These are phyloP conservation scores for Macrolepiota fuliginosa DNA, from an alignment of 768 basidiomycete species.

Conservation along the genomic window DNA sequence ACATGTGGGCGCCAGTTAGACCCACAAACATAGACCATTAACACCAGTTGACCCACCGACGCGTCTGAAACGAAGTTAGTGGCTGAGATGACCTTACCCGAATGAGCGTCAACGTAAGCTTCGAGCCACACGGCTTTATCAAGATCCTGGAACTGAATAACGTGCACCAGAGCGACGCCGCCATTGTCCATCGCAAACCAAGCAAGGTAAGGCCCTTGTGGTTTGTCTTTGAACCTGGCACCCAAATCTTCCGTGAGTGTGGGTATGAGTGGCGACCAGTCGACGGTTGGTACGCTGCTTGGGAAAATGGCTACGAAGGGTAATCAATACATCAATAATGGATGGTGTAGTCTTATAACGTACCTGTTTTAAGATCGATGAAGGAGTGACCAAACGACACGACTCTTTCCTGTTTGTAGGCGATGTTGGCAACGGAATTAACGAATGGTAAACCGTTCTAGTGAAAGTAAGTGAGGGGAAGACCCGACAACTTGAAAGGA, in stretches of 20 bases:
- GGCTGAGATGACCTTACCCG: conserved; percentile 41
- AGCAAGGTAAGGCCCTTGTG: conserved; percentile 29
- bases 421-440: conserved; percentile 35
- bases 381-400: conserved; percentile 31
- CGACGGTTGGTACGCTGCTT: conserved; percentile 28
- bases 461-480: background rate
- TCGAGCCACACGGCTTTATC: conserved; percentile 45
- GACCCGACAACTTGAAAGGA: background rate
- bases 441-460: conserved; percentile 31
- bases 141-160: conserved; percentile 28
- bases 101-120: conserved; percentile 53
- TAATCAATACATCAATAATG: background rate
- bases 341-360: conserved; percentile 22
- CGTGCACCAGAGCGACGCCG: conserved; percentile 33
- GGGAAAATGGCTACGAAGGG: conserved; percentile 22
- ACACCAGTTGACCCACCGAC: conserved; percentile 27
- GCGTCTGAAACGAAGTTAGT: conserved; percentile 39
- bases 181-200: conserved; percentile 35
- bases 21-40: background rate
- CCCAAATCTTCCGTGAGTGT: conserved; percentile 22
- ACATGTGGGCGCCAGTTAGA: too few species aligned
- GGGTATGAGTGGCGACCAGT: conserved; percentile 28
- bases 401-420: conserved; percentile 26
- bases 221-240: conserved; percentile 36
- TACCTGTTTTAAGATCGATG: conserved; percentile 21